These are phyloP conservation scores for Cytospora paraplurivora DNA, from an alignment of 2,329 filamentous ascomycete genomes.

Conservation along the genomic window DNA sequence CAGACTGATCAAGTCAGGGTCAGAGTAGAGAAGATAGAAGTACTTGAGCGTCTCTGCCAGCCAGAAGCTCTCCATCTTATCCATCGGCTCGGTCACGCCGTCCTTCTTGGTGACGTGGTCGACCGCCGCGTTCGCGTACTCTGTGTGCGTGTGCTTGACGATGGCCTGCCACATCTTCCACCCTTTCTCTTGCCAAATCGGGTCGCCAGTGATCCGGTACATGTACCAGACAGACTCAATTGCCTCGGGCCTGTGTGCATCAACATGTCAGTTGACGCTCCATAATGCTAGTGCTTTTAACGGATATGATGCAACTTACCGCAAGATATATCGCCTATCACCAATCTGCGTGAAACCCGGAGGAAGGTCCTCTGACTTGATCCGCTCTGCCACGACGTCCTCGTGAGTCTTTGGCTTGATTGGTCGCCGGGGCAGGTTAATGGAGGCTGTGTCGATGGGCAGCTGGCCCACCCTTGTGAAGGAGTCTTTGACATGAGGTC, in stretches of 20 bases:
- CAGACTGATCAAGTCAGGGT: conserved; percentile 65
- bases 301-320: conserved; percentile 46
- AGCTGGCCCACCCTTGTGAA: conserved; percentile 31
- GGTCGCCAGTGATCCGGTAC: conserved; percentile 84
- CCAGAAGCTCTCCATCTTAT: conserved; percentile 89
- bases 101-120: conserved; percentile 56
- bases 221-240: conserved; percentile 89
- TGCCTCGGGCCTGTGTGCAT: conserved; percentile 68
- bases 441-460: conserved; percentile 34
- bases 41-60: conserved; percentile 90
- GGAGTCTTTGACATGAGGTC: conserved; percentile 29
- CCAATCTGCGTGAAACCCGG: conserved; percentile 53
- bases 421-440: conserved; percentile 36
- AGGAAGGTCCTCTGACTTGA: conserved; percentile 49
- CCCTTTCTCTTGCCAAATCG: conserved; percentile 74
- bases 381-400: conserved; percentile 52
- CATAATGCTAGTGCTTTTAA: neutral
- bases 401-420: conserved; percentile 52
- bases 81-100: conserved; percentile 43
- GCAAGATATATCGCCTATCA: conserved; percentile 59
- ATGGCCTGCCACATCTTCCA: conserved; percentile 85
- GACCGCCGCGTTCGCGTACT: conserved; percentile 71
- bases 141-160: conserved; percentile 64
- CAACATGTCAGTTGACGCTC: conserved; percentile 27
- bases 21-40: conserved; percentile 79